These are phyloP conservation scores for Phytophthora idaei DNA, from an alignment of 352 stramenopile genomes.

Conservation along the genomic window DNA sequence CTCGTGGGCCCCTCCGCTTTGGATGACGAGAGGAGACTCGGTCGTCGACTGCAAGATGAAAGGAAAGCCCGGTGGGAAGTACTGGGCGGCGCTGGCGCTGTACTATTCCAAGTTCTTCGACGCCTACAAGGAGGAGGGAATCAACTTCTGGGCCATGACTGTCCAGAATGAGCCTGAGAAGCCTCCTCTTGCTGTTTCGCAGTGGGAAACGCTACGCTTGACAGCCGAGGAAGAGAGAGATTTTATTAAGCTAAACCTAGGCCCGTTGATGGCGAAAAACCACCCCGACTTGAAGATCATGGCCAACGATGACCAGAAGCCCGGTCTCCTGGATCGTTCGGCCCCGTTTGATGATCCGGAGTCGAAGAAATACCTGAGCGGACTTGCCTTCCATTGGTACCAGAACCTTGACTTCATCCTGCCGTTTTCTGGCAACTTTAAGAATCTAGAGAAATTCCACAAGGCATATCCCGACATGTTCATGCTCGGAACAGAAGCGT, in stretches of 20 bases:
- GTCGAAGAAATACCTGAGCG: conserved; percentile 61
- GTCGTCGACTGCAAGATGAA: conserved; percentile 49
- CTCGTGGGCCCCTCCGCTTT: conserved; percentile 74
- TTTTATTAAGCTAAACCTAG: conserved; percentile 75
- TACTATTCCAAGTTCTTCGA: conserved; percentile 86
- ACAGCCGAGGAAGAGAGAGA: conserved; percentile 37
- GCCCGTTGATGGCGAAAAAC: conserved; percentile 58
- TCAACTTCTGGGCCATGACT: conserved; percentile 74
- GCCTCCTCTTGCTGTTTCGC: conserved; percentile 30
- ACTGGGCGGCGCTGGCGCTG: conserved; percentile 61
- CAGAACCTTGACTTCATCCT: conserved; percentile 49
- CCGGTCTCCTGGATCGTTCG: conserved; percentile 40
- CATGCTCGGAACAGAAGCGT: conserved; percentile 84
- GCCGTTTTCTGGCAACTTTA: conserved; percentile 44
- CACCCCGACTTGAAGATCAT: conserved; percentile 80
- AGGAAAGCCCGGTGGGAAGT: conserved; percentile 42
- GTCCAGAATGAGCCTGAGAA: conserved; percentile 79
- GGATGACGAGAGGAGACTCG: conserved; percentile 74
- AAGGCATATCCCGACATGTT: conserved; percentile 68
- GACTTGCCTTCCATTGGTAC: conserved; percentile 86
- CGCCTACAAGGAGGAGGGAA: conserved; percentile 58
- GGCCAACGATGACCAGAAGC: conserved; percentile 78
- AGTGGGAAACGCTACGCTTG: conserved; percentile 55
- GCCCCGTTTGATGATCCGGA: conserved; percentile 45
- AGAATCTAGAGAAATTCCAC: conserved; percentile 49